Evolutionary conservation across 768 basidiomycete species (phyloP), one percentile per base, ranked within the genome.

Genomic region (Trametes maxima): DNA sequence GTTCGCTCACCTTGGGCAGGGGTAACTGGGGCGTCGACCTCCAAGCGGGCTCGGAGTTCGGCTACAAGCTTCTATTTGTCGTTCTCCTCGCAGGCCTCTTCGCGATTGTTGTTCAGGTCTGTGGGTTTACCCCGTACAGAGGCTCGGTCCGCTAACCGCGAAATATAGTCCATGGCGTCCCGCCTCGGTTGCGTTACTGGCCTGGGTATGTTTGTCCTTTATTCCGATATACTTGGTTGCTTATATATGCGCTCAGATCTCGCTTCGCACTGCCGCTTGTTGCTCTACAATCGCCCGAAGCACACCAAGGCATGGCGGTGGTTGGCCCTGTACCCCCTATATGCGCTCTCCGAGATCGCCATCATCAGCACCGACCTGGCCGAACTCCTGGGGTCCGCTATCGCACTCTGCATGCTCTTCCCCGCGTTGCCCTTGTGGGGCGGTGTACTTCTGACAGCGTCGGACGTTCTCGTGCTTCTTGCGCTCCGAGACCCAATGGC

Each of bases 1-100:
- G 12, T 33, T 33, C 12, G 45, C 64, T 40, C 35, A 59, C 47
- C 39, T 43, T 44, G 47, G 35, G 24, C 55, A 89, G 88, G 19
- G 91, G 93, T 28, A 95, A 95, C 69, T 94, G 93, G 94, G 85
- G 89, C 17, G 93, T 94, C 16, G 94, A 95, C 75, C 77, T 95
- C 8, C 88, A 92, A 73, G 94, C 94, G 0, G 94, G 94, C 11
- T 89, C 90, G 19, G 73, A 86, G 57, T 95, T 82, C 70, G 94
- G 95, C 0, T 97, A 96, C 74, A 84, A 83, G 61, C 79, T 95
- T 14, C 82, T 98, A 33, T 95, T 96, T 74, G 80, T 92, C 16
- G 87, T 98, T 12, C 80, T 97, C 6, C 72, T 97, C 19, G 79
- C 95, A 1, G 94, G 94, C 11, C 64, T 95, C 8, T 86, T 92